Evolutionary conservation across 176 grass and related monocot species (phyloP).

Genomic region (Cenchrus fungigraminus): DNA sequence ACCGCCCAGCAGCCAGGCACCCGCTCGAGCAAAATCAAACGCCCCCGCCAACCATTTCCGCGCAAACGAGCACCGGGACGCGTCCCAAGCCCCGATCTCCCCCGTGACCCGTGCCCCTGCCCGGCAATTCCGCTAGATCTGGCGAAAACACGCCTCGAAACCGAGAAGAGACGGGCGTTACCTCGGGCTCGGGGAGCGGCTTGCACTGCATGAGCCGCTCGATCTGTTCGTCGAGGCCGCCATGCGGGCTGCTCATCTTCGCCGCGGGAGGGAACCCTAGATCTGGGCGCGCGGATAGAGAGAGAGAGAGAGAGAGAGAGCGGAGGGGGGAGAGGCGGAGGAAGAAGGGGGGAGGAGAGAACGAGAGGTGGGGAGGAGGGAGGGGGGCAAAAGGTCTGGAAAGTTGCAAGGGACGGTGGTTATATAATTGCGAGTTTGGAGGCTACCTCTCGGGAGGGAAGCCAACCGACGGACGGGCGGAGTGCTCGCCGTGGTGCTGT

Average conservation of each 20-base stretch:
- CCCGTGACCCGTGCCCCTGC: background rate
- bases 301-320: background rate
- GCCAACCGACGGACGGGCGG: background rate
- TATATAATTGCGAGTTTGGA: slow-evolving; percentile 52
- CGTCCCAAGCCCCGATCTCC: slow-evolving; percentile 25
- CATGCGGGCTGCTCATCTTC: slow-evolving; percentile 72
- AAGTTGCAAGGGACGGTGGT: slow-evolving; percentile 40
- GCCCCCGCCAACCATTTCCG: slow-evolving; percentile 7
- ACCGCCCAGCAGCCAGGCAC: background rate
- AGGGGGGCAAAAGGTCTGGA: slow-evolving; percentile 25
- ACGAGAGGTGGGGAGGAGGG: slow-evolving; percentile 19
- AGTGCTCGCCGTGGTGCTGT: background rate
- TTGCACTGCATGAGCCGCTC: slow-evolving; percentile 99
- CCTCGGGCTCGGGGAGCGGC: slow-evolving; percentile 90
- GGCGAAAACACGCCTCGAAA: background rate
- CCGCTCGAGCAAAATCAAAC: background rate
- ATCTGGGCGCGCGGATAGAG: slow-evolving; percentile 46
- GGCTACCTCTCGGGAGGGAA: background rate
- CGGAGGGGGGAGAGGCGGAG: background rate
- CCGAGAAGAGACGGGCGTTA: slow-evolving; percentile 12
- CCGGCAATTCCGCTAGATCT: slow-evolving; percentile 45
- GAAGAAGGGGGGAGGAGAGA: background rate
- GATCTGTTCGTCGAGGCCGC: slow-evolving; percentile 95
- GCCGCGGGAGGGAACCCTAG: slow-evolving; percentile 58
- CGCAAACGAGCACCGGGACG: background rate